Percentiles rank a stretch among this genome's conserved stretches.
Evolutionary conservation across 257 asterid species (phyloP).

Genomic region (Primulina tabacum): DNA sequence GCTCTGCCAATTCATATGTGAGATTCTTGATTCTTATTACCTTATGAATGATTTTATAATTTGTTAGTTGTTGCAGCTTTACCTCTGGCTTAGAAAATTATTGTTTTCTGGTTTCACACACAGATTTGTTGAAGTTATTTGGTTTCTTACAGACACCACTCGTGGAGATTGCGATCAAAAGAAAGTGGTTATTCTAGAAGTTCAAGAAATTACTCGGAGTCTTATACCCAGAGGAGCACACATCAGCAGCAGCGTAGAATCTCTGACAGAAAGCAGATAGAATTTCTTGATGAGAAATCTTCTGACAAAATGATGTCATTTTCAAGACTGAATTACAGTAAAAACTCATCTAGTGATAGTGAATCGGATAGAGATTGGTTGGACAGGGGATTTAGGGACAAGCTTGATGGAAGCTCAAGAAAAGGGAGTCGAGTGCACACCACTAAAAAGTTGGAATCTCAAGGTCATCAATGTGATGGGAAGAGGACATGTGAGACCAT

Average conservation of each 20-base stretch:
- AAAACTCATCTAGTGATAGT: conserved; percentile 29
- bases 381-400: conserved; percentile 29
- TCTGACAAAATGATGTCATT: conserved; percentile 26
- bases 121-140: background rate
- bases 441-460: conserved; percentile 25
- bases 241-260: conserved; percentile 25
- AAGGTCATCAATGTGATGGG: conserved; percentile 21
- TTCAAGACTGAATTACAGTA: conserved; percentile 29
- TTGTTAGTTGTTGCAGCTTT: background rate
- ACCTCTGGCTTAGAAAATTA: no score
- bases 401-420: conserved; percentile 25
- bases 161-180: conserved; percentile 49
- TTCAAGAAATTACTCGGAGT: conserved; percentile 44
- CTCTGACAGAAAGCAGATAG: conserved; percentile 34
- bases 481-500: conserved; percentile 22
- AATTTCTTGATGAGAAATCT: conserved; percentile 30
- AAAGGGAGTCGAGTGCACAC: conserved; percentile 26
- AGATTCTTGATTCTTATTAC: background rate
- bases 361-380: conserved; percentile 40
- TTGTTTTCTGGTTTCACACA: no score
- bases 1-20: no score
- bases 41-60: background rate
- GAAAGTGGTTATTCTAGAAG: conserved; percentile 37
- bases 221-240: conserved; percentile 31
- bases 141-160: conserved; percentile 35